A percentile compares a stretch with the other conserved stretches of the same genome.
Evolutionary conservation across 2,329 filamentous ascomycete genomes (phyloP).

Genomic region (Fusarium begoniae): DNA sequence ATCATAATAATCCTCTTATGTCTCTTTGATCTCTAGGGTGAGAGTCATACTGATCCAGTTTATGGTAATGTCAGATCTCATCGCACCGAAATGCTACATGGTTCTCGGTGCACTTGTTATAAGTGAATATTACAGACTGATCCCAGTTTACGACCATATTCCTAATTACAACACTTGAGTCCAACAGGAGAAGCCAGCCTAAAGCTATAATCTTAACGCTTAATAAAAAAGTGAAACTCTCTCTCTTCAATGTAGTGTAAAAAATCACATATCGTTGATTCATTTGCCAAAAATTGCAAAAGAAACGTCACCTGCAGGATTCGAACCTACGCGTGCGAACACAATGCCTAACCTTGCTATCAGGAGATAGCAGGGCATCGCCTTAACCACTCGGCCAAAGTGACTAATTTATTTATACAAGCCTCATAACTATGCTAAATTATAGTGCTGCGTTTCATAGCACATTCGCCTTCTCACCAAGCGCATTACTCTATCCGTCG

Average conservation of each 20-base stretch:
- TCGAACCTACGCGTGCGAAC: constrained; percentile 32
- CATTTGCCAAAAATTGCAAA: not conserved
- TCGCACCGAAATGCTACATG: not conserved
- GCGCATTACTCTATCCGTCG: too few relatives aligned
- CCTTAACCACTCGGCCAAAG: constrained; percentile 30
- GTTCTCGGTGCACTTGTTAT: too few relatives aligned
- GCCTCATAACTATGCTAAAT: rapidly evolving
- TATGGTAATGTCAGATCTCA: not conserved
- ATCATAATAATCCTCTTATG: not conserved
- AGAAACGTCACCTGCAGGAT: constrained; percentile 23
- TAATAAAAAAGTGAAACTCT: not conserved
- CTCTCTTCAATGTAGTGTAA: too few relatives aligned
- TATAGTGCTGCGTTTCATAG: not conserved
- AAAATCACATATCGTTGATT: too few relatives aligned
- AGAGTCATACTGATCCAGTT: not conserved
- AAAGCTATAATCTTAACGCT: not conserved
- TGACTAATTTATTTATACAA: not conserved
- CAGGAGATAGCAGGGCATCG: constrained; percentile 31
- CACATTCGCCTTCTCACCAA: too few relatives aligned
- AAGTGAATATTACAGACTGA: not conserved
- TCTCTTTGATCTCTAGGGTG: not conserved
- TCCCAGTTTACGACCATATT: not conserved
- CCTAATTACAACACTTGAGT: not conserved
- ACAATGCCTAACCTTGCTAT: constrained; percentile 26
- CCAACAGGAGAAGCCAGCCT: not conserved